Base-by-base conservation (phyloP, 805 yeast species). In the Ogataea populi-albae region DNA sequence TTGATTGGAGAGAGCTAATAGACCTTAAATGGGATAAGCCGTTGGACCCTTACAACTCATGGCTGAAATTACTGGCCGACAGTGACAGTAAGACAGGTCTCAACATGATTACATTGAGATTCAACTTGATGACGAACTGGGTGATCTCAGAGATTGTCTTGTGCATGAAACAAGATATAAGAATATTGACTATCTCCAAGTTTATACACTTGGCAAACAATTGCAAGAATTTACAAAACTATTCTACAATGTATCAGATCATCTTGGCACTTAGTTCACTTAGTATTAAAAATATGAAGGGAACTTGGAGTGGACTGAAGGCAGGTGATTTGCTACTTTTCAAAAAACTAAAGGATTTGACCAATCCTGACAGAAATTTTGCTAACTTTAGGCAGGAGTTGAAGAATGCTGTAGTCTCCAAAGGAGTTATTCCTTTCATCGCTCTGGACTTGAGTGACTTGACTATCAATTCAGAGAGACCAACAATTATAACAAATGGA, bases 61-160 rank as follows among this genome's bases (percentile, higher is more conserved):
- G 98, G 98, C 63, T 88, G 18, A 82, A 78, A 43, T 69, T 86
- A 22, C 65, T 89, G 36, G 73, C 79, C 16, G 75, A 78, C 56
- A 74, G 53, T 57, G 34, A 40, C 4, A 37, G 40, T 8, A 53
- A 50, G 35, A 42, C 80, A n/a, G 96, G 97, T 0, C 79, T 88
- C 23, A 86, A 86, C 44, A 63, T 91, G 31, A 87, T 86, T 9
- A 79, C 87, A 25, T 73, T 94, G 0, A 68, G 98, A 41, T 93
- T 89, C 68, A 89, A 91, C 54, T 64, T 91, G 40, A 80, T 86
- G 65, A 89, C 86, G 5, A 86, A 86, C 50, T 91, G 98, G 98
- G 79, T 89, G 26, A 78, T 86, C 22, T 86, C 96, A 0, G 96
- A 91, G 63, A 76, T 93, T 37, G 59, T 87, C 11, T 64, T 91